phyloP scores from a whole-genome alignment of 768 basidiomycete genomes.

The Russula compacta region DNA sequence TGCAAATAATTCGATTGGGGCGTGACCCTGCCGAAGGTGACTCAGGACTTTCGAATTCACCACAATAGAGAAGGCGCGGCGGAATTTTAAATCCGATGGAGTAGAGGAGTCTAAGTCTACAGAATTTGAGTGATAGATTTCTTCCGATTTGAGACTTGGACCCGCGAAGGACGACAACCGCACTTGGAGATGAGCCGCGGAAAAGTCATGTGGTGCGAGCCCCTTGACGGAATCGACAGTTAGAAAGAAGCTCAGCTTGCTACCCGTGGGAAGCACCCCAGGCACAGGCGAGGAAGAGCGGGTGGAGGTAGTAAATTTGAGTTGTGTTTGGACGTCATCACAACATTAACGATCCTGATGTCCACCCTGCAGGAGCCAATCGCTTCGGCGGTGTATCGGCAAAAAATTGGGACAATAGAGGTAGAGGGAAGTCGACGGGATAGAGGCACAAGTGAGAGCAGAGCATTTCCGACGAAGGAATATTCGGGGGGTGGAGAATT shows the following conservation, averaged over 20 bases:
- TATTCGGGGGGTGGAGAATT: conserved; percentile 80
- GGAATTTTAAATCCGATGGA: conserved; percentile 74
- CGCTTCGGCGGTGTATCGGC: conserved; percentile 88
- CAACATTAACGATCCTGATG: conserved; percentile 69
- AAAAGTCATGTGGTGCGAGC: conserved; percentile 83
- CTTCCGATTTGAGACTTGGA: conserved; percentile 56
- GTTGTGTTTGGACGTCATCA: conserved; percentile 48
- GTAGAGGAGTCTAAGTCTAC: conserved; percentile 66
- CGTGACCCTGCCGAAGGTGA: conserved; percentile 69
- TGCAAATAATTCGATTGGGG: conserved; percentile 87
- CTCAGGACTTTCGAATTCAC: conserved; percentile 63
- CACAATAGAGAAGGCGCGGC: conserved; percentile 71
- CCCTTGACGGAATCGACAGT: conserved; percentile 85
- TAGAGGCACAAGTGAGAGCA: conserved; percentile 74
- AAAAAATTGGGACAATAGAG: conserved; percentile 82
- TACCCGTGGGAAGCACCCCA: conserved; percentile 56
- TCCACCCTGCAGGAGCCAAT: conserved; percentile 90
- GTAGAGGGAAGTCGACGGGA: conserved; percentile 65
- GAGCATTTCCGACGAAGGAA: conserved; percentile 86
- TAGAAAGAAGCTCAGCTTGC: conserved; percentile 78
- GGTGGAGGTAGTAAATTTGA: conserved; percentile 54
- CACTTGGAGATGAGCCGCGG: conserved; percentile 76
- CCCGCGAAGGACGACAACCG: conserved; percentile 85
- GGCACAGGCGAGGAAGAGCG: conserved; percentile 70
- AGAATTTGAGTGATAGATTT: conserved; percentile 67